These are phyloP conservation scores for Eucalyptus microcorys DNA, from an alignment of 345 rosid genomes.

Conservation along the genomic window DNA sequence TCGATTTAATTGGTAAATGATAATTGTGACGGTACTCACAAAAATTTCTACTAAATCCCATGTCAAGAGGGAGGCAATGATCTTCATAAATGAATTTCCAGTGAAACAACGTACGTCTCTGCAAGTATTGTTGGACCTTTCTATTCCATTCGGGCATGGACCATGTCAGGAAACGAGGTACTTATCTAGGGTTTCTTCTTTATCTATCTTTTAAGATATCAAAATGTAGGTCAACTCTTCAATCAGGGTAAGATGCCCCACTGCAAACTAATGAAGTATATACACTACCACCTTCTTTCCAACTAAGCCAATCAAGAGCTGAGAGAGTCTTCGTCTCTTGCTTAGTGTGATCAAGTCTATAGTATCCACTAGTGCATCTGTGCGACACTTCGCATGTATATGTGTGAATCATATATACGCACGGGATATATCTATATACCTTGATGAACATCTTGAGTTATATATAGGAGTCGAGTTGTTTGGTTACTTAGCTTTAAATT, in stretches of 20 bases:
- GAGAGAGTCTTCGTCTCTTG: not conserved
- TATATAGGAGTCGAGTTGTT: not conserved
- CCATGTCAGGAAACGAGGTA: not conserved
- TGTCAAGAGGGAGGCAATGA: not conserved
- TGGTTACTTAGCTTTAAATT: not conserved
- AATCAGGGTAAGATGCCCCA: not conserved
- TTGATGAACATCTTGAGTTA: not conserved
- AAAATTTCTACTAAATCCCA: not conserved
- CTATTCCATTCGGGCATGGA: not conserved
- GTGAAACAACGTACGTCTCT: not conserved
- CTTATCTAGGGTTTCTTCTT: not conserved
- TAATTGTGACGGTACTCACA: not conserved
- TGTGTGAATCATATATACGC: not conserved
- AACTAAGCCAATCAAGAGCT: not conserved
- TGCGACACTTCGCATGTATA: not conserved
- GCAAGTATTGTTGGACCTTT: not conserved
- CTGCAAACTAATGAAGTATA: not conserved
- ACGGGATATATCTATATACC: not conserved
- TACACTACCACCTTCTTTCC: not conserved
- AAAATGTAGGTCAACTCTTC: not conserved
- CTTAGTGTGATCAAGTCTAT: not conserved
- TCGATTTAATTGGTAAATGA: not conserved
- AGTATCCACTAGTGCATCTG: not conserved
- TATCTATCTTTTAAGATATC: not conserved
- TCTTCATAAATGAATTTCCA: not conserved